phyloP scores from a whole-genome alignment of 2,329 filamentous ascomycete genomes.

The Lasiodiplodia theobromae region DNA sequence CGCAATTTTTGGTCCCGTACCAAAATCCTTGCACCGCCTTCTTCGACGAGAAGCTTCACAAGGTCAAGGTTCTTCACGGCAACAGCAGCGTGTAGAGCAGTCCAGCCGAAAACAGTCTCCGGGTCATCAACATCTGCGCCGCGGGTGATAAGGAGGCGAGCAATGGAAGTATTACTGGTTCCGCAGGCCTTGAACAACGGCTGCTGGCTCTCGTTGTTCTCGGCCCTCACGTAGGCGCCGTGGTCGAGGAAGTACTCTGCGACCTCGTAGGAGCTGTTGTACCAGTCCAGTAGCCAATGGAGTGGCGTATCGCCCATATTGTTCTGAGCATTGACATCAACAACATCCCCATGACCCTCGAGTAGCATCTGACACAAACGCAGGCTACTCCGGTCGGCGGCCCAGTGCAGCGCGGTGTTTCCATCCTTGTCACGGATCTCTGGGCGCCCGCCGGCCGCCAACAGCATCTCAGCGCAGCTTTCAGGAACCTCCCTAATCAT shows the following conservation, averaged over 20 bases:
- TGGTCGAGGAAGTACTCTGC: not conserved
- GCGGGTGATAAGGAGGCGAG: not conserved
- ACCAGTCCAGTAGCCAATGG: not conserved
- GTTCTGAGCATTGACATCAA: not conserved
- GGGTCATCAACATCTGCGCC: not conserved
- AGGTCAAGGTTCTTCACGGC: not conserved
- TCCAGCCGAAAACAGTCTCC: not conserved
- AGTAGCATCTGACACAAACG: no score
- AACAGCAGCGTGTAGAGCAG: not conserved
- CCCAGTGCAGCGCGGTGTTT: no score
- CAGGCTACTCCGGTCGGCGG: no score
- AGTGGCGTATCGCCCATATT: not conserved
- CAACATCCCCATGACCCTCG: not conserved
- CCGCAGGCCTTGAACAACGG: not conserved
- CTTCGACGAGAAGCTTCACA: not conserved
- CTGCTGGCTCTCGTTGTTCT: not conserved
- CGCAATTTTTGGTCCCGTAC: not conserved
- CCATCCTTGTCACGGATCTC: no score
- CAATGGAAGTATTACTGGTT: not conserved
- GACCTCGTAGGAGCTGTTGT: not conserved
- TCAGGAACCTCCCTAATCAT: no score
- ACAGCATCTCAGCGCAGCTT: no score
- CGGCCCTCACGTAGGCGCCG: not conserved
- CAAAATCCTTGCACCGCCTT: not conserved
- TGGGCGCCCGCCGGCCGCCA: no score